Percentiles rank a stretch among this genome's conserved stretches.
These are phyloP conservation scores for Hibiscus mutabilis DNA, from an alignment of 345 rosid species.

Conservation along the genomic window DNA sequence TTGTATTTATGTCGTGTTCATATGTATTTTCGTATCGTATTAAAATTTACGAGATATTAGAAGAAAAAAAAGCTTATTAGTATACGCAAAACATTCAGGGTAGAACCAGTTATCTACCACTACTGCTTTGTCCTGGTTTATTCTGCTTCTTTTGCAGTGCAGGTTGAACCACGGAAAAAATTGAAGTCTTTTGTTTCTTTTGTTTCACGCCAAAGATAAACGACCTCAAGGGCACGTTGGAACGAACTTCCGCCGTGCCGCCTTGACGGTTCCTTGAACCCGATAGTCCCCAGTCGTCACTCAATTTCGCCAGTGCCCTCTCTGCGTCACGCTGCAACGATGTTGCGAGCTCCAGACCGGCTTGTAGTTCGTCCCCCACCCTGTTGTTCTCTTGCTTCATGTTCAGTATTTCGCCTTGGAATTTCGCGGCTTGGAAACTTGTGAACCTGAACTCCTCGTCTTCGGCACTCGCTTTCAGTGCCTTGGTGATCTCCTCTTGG, in stretches of 20 bases:
- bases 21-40: no score
- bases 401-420: constrained; percentile 90
- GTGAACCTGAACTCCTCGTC: constrained; percentile 85
- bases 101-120: no score
- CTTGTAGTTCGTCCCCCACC: constrained; percentile 87
- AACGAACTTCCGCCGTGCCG: constrained; percentile 32
- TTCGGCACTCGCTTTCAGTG: constrained; percentile 69
- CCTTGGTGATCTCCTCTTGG: constrained; percentile 61
- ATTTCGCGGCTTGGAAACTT: constrained; percentile 92
- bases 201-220: constrained; percentile 80
- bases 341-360: constrained; percentile 74
- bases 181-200: constrained; percentile 59
- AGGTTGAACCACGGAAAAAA: constrained; percentile 54
- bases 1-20: no score
- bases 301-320: constrained; percentile 44
- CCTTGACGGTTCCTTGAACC: constrained; percentile 33
- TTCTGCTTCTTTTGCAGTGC: background rate
- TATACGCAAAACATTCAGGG: no score
- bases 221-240: constrained; percentile 79
- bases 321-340: constrained; percentile 67
- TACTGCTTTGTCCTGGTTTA: constrained; percentile 25
- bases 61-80: no score
- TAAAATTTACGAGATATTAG: no score
- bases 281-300: constrained; percentile 50
- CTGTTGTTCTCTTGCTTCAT: constrained; percentile 98